phyloP scores from a whole-genome alignment of 2,329 filamentous ascomycete species.

The Coleophoma cylindrospora region DNA sequence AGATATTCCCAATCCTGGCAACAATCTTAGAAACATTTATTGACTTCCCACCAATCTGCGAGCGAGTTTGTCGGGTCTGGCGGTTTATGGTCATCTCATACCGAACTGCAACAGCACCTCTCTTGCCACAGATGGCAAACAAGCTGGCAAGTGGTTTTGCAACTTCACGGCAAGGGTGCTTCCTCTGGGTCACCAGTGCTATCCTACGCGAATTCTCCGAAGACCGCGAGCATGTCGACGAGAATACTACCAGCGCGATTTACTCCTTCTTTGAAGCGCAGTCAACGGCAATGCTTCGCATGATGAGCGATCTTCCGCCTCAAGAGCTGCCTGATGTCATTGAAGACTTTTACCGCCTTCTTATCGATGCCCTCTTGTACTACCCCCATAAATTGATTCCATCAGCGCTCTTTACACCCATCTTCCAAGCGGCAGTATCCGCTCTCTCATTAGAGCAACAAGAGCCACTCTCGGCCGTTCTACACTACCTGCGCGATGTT shows the following conservation, averaged over 20 bases:
- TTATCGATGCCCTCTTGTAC: conserved; percentile 88
- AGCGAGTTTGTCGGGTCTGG: conserved; percentile 93
- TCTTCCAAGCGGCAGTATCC: conserved; percentile 82
- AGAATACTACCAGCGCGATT: conserved; percentile 77
- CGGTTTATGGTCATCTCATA: conserved; percentile 96
- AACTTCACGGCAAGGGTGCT: conserved; percentile 85
- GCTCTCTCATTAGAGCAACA: conserved; percentile 85
- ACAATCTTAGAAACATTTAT: conserved; percentile 87
- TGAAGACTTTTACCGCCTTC: conserved; percentile 81
- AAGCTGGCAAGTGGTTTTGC: conserved; percentile 84
- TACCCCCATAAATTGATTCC: conserved; percentile 81
- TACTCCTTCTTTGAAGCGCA: conserved; percentile 95
- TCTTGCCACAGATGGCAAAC: conserved; percentile 81
- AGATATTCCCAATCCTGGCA: conserved; percentile 83
- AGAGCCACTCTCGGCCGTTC: conserved; percentile 82
- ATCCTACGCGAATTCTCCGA: conserved; percentile 95
- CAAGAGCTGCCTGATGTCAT: conserved; percentile 56
- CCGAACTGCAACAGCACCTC: conserved; percentile 78
- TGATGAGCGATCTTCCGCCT: conserved; percentile 75
- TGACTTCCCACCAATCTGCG: conserved; percentile 80
- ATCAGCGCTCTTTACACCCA: conserved; percentile 72
- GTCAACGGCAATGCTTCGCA: conserved; percentile 81
- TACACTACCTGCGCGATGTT: conserved; percentile 90
- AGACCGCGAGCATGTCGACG: conserved; percentile 78
- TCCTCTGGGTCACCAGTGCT: conserved; percentile 96